Evolutionary conservation across 805 yeast genomes (phyloP).

Genomic region (Candida yuanshanica): DNA sequence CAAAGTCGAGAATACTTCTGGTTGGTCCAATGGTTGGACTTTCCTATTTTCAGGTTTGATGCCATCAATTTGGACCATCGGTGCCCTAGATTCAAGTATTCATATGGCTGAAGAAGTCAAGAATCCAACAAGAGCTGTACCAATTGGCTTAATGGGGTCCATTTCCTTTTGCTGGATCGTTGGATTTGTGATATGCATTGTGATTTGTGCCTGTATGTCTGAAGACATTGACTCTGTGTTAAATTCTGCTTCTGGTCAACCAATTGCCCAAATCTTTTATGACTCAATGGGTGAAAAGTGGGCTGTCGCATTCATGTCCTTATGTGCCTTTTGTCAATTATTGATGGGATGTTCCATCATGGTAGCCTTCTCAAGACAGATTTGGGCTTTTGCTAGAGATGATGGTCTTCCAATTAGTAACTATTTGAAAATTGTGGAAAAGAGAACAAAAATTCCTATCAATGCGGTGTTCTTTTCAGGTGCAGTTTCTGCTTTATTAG

Average conservation of each 20-base stretch:
- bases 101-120: slow-evolving; percentile 71
- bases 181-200: slow-evolving; percentile 52
- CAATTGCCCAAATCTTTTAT: slow-evolving; percentile 58
- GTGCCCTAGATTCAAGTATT: slow-evolving; percentile 66
- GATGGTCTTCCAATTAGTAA: slow-evolving; percentile 62
- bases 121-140: slow-evolving; percentile 57
- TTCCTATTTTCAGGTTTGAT: slow-evolving; percentile 44
- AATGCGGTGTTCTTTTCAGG: slow-evolving; percentile 49
- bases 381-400: slow-evolving; percentile 74
- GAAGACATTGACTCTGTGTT: slow-evolving; percentile 38
- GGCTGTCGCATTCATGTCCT: slow-evolving; percentile 59
- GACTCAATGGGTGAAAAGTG: slow-evolving; percentile 59
- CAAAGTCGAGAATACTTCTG: slow-evolving; percentile 40
- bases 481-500: slow-evolving; percentile 30
- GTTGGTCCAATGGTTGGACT: slow-evolving; percentile 59
- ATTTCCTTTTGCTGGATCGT: slow-evolving; percentile 50
- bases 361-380: slow-evolving; percentile 60
- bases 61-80: slow-evolving; percentile 74
- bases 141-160: slow-evolving; percentile 59
- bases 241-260: slow-evolving; percentile 45
- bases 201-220: slow-evolving; percentile 48
- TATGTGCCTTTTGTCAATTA: slow-evolving; percentile 56
- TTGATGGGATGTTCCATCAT: slow-evolving; percentile 59
- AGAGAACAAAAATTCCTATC: slow-evolving; percentile 51
- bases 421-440: slow-evolving; percentile 51